Evolutionary conservation across 1,284 basidiomycete species (phyloP), one percentile per base, ranked within the genome.

Genomic region (Cryptococcus sp.): DNA sequence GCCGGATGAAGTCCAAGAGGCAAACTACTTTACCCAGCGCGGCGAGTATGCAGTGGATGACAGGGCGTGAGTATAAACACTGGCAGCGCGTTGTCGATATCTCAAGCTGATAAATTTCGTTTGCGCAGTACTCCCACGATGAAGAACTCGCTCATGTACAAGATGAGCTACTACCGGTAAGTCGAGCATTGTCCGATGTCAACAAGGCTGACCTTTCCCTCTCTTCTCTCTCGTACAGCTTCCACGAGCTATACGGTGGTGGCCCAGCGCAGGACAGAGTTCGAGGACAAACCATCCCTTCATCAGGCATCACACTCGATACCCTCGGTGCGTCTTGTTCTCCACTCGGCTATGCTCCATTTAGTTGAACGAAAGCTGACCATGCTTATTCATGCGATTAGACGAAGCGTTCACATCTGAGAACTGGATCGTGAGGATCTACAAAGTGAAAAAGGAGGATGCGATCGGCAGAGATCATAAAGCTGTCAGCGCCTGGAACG

Each of bases 401-500:
- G 91, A 96, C 67, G 93, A 97, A 78, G 93, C 93, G 8, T 97
- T 93, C 81, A 96, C 93, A 1, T 92, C 91, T 10, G 93, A 97
- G 80, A 97, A 97, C 79, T 97, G 93, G 94, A 94, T 97, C 68
- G 93, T 92, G 71, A 88, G 96, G 48, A 97, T 99, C 73, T 99
- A 93, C 75, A 82, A 92, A 73, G 96, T 99, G 54, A 95, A 93
- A 81, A 93, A 92, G 73, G 93, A 96, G 54, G 96, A 99, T 78
- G 78, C 85, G 19, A 83, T 99, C 3, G 94, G 93, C 22, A 85
- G 96, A 63, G 89, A 93, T 65, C 85, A 88, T 58, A 91, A 91
- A 81, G 86, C 81, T 50, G 94, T 91, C 3, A 91, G 89, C 57
- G 87, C 88, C 20, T 99, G 98, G 70, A 81, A 82, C 23, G 81